A percentile compares a stretch with the other conserved stretches of the same genome.
These are phyloP conservation scores for Deakozyma indianensis DNA, from an alignment of 805 yeast species.

Conservation along the genomic window DNA sequence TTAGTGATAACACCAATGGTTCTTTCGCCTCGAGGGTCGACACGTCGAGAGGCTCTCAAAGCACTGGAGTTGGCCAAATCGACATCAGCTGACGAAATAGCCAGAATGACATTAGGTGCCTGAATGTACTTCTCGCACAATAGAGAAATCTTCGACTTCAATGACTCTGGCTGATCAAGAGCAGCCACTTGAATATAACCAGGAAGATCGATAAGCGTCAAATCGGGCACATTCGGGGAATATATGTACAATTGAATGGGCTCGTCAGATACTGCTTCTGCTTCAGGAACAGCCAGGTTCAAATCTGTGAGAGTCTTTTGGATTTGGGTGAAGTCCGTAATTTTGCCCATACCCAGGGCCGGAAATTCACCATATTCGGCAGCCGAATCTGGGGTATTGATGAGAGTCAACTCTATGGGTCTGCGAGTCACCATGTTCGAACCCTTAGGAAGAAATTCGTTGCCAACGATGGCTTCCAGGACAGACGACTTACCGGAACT, in stretches of 20 bases:
- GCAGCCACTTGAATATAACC: slow-evolving; percentile 97
- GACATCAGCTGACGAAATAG: slow-evolving; percentile 95
- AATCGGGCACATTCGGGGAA: slow-evolving; percentile 84
- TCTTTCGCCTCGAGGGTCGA: slow-evolving; percentile 90
- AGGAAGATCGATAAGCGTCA: slow-evolving; percentile 88
- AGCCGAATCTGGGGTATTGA: slow-evolving; percentile 69
- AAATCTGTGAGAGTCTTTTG: slow-evolving; percentile 77
- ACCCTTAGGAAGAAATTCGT: slow-evolving; percentile 93
- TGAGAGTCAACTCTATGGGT: slow-evolving; percentile 87
- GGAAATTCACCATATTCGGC: slow-evolving; percentile 92
- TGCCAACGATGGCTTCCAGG: slow-evolving; percentile 93
- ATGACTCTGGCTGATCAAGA: slow-evolving; percentile 81
- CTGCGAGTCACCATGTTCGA: slow-evolving; percentile 96
- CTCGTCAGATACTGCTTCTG: slow-evolving; percentile 79
- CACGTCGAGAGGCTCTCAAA: slow-evolving; percentile 69
- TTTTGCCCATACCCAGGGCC: slow-evolving; percentile 61
- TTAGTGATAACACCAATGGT: slow-evolving; percentile 95
- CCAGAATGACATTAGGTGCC: slow-evolving; percentile 86
- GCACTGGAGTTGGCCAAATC: slow-evolving; percentile 96
- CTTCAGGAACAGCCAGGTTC: slow-evolving; percentile 80
- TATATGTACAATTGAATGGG: slow-evolving; percentile 86
- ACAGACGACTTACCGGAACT: slow-evolving; percentile 96
- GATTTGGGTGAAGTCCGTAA: slow-evolving; percentile 80
- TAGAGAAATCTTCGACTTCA: slow-evolving; percentile 63
- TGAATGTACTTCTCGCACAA: slow-evolving; percentile 77